Evolutionary conservation across 176 grass and related monocot genomes (phyloP).

Genomic region (Olyra latifolia): DNA sequence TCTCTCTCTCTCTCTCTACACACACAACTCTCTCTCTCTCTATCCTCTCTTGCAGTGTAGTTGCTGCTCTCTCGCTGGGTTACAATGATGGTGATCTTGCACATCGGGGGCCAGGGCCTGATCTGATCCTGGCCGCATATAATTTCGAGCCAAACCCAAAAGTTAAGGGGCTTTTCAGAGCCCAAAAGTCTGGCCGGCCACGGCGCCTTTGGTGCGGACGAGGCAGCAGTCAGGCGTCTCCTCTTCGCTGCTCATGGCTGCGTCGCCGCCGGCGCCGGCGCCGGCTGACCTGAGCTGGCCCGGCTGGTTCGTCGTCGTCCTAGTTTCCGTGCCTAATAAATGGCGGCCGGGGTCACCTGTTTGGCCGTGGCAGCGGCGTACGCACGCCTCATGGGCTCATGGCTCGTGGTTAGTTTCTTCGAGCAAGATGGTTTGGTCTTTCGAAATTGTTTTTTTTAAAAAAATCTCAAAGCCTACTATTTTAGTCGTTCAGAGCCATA

Average conservation of each 20-base stretch:
- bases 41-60: background rate
- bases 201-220: background rate
- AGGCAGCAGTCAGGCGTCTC: background rate
- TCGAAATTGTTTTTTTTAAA: no score
- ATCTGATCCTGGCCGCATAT: conserved; percentile 35
- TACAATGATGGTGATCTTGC: conserved; percentile 10
- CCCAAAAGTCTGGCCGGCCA: conserved; percentile 30
- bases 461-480: no score
- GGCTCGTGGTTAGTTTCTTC: no score
- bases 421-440: no score
- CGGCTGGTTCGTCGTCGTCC: background rate
- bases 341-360: background rate
- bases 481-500: no score
- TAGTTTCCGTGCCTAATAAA: conserved; percentile 18
- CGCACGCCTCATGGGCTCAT: no score
- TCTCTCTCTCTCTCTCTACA: conserved; percentile 1
- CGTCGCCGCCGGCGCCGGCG: background rate
- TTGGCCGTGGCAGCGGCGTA: background rate
- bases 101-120: background rate
- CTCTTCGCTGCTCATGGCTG: background rate
- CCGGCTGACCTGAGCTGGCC: background rate
- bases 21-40: background rate
- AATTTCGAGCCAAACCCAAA: conserved; percentile 63
- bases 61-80: conserved; percentile 22
- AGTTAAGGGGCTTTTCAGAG: conserved; percentile 63